Evolutionary conservation across 805 yeast genomes (phyloP).

Genomic region (Candida dajiaensis): DNA sequence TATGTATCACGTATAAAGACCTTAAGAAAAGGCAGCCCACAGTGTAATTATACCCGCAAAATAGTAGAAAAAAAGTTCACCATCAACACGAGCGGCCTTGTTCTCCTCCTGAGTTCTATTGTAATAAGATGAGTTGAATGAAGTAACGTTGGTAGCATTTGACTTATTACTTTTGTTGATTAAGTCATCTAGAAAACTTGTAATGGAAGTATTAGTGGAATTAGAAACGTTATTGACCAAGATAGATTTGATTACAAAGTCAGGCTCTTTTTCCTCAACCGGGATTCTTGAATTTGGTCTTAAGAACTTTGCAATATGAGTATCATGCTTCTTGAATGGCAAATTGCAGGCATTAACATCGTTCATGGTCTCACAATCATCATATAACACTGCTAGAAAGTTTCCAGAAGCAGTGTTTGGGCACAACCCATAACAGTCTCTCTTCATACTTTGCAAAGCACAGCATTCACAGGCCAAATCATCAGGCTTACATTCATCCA

Average conservation of each 20-base stretch:
- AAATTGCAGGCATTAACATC: conserved; percentile 46
- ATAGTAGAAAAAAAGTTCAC: neutral
- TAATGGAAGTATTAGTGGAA: conserved; percentile 1
- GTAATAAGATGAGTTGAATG: neutral
- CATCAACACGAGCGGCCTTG: neutral
- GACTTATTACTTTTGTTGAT: neutral
- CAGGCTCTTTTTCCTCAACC: conserved; percentile 23
- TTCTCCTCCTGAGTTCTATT: conserved; percentile 6
- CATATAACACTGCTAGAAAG: conserved; percentile 37
- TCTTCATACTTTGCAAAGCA: conserved; percentile 43
- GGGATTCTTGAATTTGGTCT: conserved; percentile 22
- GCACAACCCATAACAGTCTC: conserved; percentile 42
- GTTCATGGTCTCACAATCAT: conserved; percentile 40
- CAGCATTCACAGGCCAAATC: conserved; percentile 54
- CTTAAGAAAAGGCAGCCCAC: no score
- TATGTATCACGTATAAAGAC: no score
- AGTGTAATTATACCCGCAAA: no score
- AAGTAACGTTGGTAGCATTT: neutral
- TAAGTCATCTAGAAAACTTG: conserved; percentile 1
- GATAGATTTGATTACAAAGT: conserved; percentile 16
- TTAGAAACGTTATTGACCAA: conserved; percentile 12
- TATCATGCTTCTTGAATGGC: conserved; percentile 41
- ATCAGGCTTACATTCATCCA: conserved; percentile 46
- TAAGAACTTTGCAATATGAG: conserved; percentile 24
- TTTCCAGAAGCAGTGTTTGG: conserved; percentile 41